Conservation (phyloP, 140 eudicot genomes). For the Artemisia princeps region DNA sequence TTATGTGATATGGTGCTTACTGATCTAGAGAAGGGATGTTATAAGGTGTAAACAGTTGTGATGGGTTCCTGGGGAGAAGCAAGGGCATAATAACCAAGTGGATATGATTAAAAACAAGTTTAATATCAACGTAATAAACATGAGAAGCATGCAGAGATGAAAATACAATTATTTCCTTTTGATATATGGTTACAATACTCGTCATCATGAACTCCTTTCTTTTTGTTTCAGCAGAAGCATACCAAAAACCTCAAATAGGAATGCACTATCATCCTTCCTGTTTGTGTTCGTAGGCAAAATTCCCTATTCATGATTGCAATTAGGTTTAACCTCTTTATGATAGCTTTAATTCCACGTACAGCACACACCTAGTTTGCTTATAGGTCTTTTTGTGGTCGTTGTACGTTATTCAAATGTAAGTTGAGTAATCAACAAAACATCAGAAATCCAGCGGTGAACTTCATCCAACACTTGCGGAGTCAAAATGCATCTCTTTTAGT, state of each 20-base stretch:
- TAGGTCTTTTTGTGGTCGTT: background rate
- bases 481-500: too few species aligned
- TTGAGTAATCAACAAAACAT: background rate
- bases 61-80: background rate
- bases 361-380: background rate
- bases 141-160: background rate
- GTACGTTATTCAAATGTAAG: background rate
- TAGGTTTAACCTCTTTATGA: background rate
- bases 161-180: background rate
- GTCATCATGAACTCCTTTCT: background rate
- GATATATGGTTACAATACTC: background rate
- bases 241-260: too few species aligned
- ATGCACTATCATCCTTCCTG: background rate
- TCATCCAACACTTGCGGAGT: background rate
- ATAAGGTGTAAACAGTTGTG: slow-evolving; percentile 1
- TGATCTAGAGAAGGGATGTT: background rate
- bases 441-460: background rate
- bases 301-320: background rate
- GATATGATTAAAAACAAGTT: background rate
- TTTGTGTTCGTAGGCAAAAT: background rate
- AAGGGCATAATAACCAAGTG: background rate
- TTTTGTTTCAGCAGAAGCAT: background rate
- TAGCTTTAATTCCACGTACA: background rate
- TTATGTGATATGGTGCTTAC: background rate
- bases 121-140: background rate